Evolutionary conservation across 768 basidiomycete genomes (phyloP).

Genomic region (Pleurotus tuber-regium): DNA sequence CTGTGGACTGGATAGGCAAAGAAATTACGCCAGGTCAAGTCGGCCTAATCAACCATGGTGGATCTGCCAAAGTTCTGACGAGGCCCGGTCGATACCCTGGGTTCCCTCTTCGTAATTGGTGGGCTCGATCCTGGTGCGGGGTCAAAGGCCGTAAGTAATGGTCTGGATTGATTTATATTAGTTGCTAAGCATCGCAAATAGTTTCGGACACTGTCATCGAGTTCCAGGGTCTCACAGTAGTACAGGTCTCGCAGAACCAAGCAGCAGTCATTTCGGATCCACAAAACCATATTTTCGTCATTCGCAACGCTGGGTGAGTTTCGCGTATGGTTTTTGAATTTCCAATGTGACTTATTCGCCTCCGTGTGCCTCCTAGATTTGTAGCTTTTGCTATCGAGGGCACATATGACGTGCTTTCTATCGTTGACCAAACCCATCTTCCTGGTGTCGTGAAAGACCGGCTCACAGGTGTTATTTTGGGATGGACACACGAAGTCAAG

Average conservation of each 20-base stretch:
- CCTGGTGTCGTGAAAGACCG: conserved; percentile 56
- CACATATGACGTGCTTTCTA: conserved; percentile 74
- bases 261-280: conserved; percentile 80
- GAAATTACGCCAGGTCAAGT: conserved; percentile 72
- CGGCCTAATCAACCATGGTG: conserved; percentile 81
- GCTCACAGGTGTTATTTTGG: conserved; percentile 61
- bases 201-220: conserved; percentile 83
- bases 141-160: conserved; percentile 64
- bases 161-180: too few relatives aligned
- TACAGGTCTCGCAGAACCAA: conserved; percentile 83
- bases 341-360: not conserved
- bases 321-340: conserved; percentile 25
- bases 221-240: conserved; percentile 78
- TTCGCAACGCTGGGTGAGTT: conserved; percentile 5
- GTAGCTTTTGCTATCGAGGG: conserved; percentile 77
- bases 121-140: conserved; percentile 74
- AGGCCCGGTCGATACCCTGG: conserved; percentile 76
- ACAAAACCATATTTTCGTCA: conserved; percentile 61
- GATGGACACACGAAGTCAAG: conserved; percentile 73
- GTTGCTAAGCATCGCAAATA: too few relatives aligned
- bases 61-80: conserved; percentile 72
- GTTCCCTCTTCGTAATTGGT: conserved; percentile 79
- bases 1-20: conserved; percentile 66
- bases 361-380: conserved; percentile 62
- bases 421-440: conserved; percentile 84